These are phyloP conservation scores for Puccinia horiana DNA, from an alignment of 1,284 basidiomycete species.

Conservation along the genomic window DNA sequence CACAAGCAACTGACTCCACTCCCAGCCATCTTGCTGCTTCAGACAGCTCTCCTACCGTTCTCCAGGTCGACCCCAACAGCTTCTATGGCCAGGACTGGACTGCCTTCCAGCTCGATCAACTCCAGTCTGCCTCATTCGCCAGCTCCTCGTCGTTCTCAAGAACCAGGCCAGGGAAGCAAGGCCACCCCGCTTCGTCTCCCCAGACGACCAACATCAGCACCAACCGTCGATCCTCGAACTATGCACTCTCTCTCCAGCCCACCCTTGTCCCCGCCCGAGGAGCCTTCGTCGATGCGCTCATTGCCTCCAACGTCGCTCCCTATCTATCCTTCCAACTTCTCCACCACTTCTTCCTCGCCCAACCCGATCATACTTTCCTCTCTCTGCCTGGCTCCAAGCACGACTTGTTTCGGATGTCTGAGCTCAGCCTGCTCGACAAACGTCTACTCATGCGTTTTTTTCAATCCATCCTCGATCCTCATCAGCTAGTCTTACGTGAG, in stretches of 20 bases:
- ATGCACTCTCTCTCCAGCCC: constrained; percentile 15
- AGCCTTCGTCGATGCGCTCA: constrained; percentile 9
- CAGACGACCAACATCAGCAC: not conserved
- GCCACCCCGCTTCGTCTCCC: too few species aligned
- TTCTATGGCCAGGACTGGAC: constrained; percentile 24
- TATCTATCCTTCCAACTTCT: constrained; percentile 27
- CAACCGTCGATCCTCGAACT: not conserved
- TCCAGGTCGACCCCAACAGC: constrained; percentile 30
- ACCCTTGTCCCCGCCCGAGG: constrained; percentile 22
- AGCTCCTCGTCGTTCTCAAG: not conserved
- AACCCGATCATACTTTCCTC: constrained; percentile 8
- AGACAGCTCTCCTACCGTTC: not conserved
- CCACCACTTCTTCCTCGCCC: constrained; percentile 25
- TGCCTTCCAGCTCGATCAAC: not conserved
- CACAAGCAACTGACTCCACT: not conserved
- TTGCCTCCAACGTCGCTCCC: constrained; percentile 21
- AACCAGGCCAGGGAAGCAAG: not conserved
- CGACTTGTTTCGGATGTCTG: not conserved
- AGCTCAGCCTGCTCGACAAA: constrained; percentile 22
- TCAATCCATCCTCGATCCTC: constrained; percentile 13
- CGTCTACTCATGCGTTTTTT: constrained; percentile 35
- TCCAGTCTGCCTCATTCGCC: not conserved
- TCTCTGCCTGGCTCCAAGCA: constrained; percentile 31
- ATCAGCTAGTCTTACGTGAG: constrained; percentile 18
- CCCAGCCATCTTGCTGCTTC: not conserved